phyloP scores from a whole-genome alignment of 1,284 basidiomycete genomes.

The Ganoderma sp. region DNA sequence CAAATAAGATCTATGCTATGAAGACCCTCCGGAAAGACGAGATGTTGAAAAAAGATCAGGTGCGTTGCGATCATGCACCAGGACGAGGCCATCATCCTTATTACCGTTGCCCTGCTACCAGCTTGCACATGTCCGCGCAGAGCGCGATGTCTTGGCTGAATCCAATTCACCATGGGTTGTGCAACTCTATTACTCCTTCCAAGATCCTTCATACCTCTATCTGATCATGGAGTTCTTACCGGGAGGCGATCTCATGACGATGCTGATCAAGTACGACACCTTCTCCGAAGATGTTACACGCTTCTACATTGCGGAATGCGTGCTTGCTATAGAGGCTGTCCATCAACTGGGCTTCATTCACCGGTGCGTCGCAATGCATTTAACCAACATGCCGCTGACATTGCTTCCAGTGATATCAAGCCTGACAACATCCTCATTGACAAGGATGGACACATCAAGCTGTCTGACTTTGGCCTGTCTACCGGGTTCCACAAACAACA shows the following conservation, averaged over 20 bases:
- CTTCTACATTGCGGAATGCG: conserved; percentile 99
- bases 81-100: conserved; percentile 22
- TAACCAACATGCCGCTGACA: conserved; percentile 19
- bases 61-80: conserved; percentile 43
- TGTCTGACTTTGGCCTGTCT: conserved; percentile 98
- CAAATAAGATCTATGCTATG: conserved; percentile 99
- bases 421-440: conserved; percentile 99
- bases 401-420: conserved; percentile 85
- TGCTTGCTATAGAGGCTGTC: conserved; percentile 96
- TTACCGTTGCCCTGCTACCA: conserved; percentile 40
- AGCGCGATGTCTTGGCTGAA: conserved; percentile 96
- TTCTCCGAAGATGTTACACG: conserved; percentile 99
- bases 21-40: conserved; percentile 98
- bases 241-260: conserved; percentile 97
- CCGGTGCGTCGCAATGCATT: conserved; percentile 61
- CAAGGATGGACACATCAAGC: conserved; percentile 94
- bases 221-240: conserved; percentile 99
- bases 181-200: conserved; percentile 98
- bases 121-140: conserved; percentile 98
- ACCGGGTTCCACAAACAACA: conserved; percentile 98
- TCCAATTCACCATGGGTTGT: conserved; percentile 99
- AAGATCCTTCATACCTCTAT: conserved; percentile 95
- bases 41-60: conserved; percentile 99
- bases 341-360: conserved; percentile 99
- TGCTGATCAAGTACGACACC: conserved; percentile 99